Evolutionary conservation across 345 rosid species (phyloP), one percentile per base, ranked within the genome.

Genomic region (Eucalyptus dawsonii): DNA sequence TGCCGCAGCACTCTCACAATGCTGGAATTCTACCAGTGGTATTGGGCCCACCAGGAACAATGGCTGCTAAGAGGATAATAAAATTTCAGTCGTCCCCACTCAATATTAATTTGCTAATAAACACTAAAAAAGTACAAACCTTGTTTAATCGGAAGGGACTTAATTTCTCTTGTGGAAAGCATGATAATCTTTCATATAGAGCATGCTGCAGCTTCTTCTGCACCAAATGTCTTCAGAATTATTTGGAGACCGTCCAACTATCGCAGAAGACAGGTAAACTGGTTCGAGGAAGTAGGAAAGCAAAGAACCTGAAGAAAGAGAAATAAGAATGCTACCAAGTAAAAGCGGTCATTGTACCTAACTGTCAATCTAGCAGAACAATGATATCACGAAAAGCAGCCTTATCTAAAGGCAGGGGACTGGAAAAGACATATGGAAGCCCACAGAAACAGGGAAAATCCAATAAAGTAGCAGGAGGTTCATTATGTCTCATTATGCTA

Each of bases 11-110:
- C 94, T 94, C 92, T 97, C 97, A 88, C 93, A 97, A 92, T 94
- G 99, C 92, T 95, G 99, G 93, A 98, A 98, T 89, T 97, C 98
- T 90, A 88, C 89, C 21, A 95, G 95, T 80, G 99, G 97, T 88
- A 94, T 80, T 88, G 95, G 95, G 81, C 96, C 98, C 44, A 89
- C 93, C 91, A 87, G 95, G 93, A 96, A 94, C 76, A 92, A 87
- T 60, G 98, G 97, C 99, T 97, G 96, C 89, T 65, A 91, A 89
- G 87, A 88, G 80, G 90, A 90, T 91, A 34, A 85, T 80, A 89
- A 87, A 51, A 50, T 90, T 29, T 86, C 88, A 89, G 85, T 89
- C 44, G 2, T 69, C 80, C 44, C 12, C 42, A 69, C 44, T 69
- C 80, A 34, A 31, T 50, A 37, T 58, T 81, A 54, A 62, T 81